Evolutionary conservation across 352 stramenopile species (phyloP).

Genomic region (Globisporangium camurandrum): DNA sequence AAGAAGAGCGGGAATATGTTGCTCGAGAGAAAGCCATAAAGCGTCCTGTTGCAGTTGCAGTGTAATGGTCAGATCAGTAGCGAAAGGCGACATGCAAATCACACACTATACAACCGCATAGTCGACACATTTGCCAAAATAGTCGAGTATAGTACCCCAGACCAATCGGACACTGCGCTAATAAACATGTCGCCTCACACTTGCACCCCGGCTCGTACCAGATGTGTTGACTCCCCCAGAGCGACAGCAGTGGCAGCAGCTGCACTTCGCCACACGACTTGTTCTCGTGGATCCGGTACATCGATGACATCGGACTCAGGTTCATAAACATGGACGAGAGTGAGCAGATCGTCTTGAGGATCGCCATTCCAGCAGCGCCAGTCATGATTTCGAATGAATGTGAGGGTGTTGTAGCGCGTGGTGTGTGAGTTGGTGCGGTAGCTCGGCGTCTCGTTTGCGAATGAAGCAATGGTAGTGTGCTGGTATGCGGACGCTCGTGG

Average conservation of each 20-base stretch:
- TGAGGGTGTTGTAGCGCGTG: conserved; percentile 4
- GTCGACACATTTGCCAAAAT: background rate
- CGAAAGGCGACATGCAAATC: no score
- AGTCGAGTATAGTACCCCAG: no score
- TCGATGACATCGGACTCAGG: conserved; percentile 25
- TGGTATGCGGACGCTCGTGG: no score
- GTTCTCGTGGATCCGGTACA: conserved; percentile 30
- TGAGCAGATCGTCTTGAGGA: conserved; percentile 27
- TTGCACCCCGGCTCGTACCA: no score
- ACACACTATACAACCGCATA: background rate
- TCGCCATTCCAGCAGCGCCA: background rate
- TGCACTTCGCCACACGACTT: conserved; percentile 22
- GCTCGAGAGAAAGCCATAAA: conserved; percentile 9
- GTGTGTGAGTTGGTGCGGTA: background rate
- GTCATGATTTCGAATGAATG: conserved; percentile 1
- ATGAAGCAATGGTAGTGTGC: no score
- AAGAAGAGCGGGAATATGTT: conserved; percentile 7
- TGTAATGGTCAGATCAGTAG: no score
- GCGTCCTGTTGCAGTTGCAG: conserved; percentile 9
- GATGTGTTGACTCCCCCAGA: conserved; percentile 31
- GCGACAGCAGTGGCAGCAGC: conserved; percentile 28
- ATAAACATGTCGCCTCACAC: no score
- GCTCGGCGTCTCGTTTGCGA: background rate
- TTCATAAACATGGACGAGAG: conserved; percentile 30
- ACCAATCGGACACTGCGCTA: no score